These are phyloP conservation scores for Thermoascus crustaceus DNA, from an alignment of 2,329 filamentous ascomycete genomes.

Conservation along the genomic window DNA sequence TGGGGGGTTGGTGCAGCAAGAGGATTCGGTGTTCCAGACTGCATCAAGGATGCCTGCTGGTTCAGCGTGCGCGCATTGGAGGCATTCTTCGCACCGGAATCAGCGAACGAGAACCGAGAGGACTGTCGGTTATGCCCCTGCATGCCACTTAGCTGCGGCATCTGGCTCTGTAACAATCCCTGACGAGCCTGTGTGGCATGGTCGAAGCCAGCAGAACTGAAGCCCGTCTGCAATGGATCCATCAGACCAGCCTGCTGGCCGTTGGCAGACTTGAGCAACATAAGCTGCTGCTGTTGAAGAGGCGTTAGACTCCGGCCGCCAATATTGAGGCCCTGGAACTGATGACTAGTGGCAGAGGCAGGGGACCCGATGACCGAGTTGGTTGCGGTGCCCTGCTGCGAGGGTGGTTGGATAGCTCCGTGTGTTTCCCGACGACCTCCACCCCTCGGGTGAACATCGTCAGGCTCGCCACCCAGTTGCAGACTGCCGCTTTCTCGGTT, in stretches of 20 bases:
- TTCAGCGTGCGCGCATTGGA: slow-evolving; percentile 51
- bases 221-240: slow-evolving; percentile 28
- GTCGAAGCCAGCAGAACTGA: slow-evolving; percentile 28
- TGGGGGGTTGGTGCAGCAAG: slow-evolving; percentile 30
- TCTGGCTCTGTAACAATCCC: slow-evolving; percentile 38
- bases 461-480: slow-evolving; percentile 85
- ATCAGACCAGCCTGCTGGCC: slow-evolving; percentile 54
- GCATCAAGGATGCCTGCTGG: slow-evolving; percentile 41
- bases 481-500: slow-evolving; percentile 76
- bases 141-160: slow-evolving; percentile 46
- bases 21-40: slow-evolving; percentile 30
- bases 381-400: slow-evolving; percentile 53
- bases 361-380: slow-evolving; percentile 36
- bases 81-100: slow-evolving; percentile 45
- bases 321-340: slow-evolving; percentile 50
- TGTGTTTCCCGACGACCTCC: slow-evolving; percentile 52
- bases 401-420: slow-evolving; percentile 65
- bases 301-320: slow-evolving; percentile 69
- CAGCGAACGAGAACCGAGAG: slow-evolving; percentile 80
- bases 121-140: slow-evolving; percentile 71
- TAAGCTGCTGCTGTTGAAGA: slow-evolving; percentile 66
- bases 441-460: slow-evolving; percentile 56
- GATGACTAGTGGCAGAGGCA: slow-evolving; percentile 31
- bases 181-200: slow-evolving; percentile 38
- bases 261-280: slow-evolving; percentile 52